Evolutionary conservation across 2,329 filamentous ascomycete species (phyloP).

Genomic region (Paraphoma sp.): DNA sequence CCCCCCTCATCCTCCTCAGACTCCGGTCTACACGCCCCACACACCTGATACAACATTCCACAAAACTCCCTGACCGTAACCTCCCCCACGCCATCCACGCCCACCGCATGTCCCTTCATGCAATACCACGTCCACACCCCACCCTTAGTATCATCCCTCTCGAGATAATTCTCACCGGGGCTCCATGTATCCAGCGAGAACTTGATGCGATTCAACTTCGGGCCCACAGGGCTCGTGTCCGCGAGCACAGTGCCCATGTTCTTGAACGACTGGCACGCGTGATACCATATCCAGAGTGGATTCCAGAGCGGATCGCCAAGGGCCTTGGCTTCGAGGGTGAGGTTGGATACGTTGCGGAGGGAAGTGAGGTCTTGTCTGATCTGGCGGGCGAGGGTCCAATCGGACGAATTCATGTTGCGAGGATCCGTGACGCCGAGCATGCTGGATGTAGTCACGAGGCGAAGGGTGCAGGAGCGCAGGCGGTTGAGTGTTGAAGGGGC

Average conservation of each 20-base stretch:
- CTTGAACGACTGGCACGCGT: conserved; percentile 43
- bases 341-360: conserved; percentile 23
- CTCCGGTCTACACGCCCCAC: conserved; percentile 26
- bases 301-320: conserved; percentile 49
- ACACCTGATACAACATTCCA: conserved; percentile 37
- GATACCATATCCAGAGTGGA: conserved; percentile 49
- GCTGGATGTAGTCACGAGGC: conserved; percentile 39
- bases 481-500: conserved; percentile 21
- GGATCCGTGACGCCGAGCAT: conserved; percentile 47
- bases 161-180: conserved; percentile 44
- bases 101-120: conserved; percentile 33
- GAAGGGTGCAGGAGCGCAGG: conserved; percentile 36
- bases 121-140: conserved; percentile 46
- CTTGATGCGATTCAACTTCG: conserved; percentile 36
- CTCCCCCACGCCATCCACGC: conserved; percentile 20
- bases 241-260: conserved; percentile 27
- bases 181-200: conserved; percentile 46
- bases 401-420: conserved; percentile 38
- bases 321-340: conserved; percentile 42
- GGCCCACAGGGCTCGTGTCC: conserved; percentile 15
- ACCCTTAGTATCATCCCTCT: conserved; percentile 23
- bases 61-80: conserved; percentile 41
- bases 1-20: conserved; percentile 18
- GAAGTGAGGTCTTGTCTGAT: conserved; percentile 30
- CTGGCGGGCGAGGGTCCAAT: conserved; percentile 40